Percentiles rank a stretch among this genome's conserved stretches.
Conservation (phyloP, 345 rosid genomes). For the Corchorus olitorius region DNA sequence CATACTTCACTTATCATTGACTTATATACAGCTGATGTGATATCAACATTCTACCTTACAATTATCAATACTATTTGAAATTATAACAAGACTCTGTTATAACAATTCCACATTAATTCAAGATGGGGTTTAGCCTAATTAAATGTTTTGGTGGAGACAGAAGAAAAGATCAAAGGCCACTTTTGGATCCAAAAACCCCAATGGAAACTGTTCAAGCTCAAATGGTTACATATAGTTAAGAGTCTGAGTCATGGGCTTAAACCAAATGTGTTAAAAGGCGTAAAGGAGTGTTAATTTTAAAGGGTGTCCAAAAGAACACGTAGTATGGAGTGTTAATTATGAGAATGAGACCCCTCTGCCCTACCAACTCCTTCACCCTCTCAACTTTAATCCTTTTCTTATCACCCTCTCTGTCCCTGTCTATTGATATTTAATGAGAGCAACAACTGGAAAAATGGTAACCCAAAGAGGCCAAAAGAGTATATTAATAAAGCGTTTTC, state of each 20-base stretch:
- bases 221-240: neutral
- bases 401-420: neutral
- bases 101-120: neutral
- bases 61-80: neutral
- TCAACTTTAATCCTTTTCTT: constrained; percentile 20
- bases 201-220: neutral
- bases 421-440: constrained; percentile 12
- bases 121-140: too few relatives aligned
- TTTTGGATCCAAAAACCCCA: neutral
- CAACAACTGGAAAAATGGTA: neutral
- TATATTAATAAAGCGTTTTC: neutral
- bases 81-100: neutral
- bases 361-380: constrained; percentile 37
- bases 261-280: neutral
- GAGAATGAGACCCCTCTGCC: constrained; percentile 43
- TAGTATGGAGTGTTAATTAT: constrained; percentile 45
- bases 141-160: too few relatives aligned
- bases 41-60: neutral
- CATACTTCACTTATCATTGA: neutral
- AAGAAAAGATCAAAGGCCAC: neutral
- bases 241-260: neutral
- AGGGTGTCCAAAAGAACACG: constrained; percentile 5
- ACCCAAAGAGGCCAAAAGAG: neutral
- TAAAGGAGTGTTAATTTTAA: neutral
- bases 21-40: neutral